Evolutionary conservation across 2,329 filamentous ascomycete species (phyloP), one percentile per base, ranked within the genome.

Genomic region (Penicillium sp.): DNA sequence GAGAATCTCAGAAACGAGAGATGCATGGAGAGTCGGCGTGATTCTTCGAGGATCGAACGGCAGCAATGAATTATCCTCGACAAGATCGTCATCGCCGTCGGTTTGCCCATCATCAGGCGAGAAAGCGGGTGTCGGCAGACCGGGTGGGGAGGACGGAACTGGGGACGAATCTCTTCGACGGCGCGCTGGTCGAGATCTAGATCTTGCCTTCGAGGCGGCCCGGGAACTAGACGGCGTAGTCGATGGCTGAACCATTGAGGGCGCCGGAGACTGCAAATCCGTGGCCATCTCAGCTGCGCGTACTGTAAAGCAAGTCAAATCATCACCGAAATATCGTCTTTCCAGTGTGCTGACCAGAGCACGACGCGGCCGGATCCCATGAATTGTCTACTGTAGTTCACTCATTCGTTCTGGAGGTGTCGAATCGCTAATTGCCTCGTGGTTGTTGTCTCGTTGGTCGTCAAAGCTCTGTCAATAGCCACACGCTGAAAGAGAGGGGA

Each of bases 21-120:
- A 97, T 8, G 94, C 94, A 72, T 97, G 94, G 10, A 99, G 78
- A 0, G 92, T 97, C 1, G 94, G 94, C 0, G 94, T 99, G 69
- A 99, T 97, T 33, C 94, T 85, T 51, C 93, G 86, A 3, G 94
- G 92, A 68, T 99, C 94, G 26, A 97, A 79, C 19, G 91, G 86
- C 2, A 84, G 85, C 29, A 92, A 86, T 40, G 78, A 84, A 59
- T 93, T 89, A 61, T 93, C 71, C 21, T 73, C 67, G n/a, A 66
- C 59, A 39, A 66, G 52, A 52, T 74, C 70, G 13, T 74, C 69
- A 19, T 72, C 61, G 50, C 63, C 63, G 61, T 75, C 69, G 52
- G 68, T 67, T 63, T 71, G 61, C 57, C 76, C 73, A 37, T 71
- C 70, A 19, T 71, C 70, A 16, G 69, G 69, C 42, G 71, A 72